Percentiles rank a stretch among this genome's conserved stretches.
These are phyloP conservation scores for Colletotrichum tofieldiae DNA, from an alignment of 2,329 filamentous ascomycete species.

Conservation along the genomic window DNA sequence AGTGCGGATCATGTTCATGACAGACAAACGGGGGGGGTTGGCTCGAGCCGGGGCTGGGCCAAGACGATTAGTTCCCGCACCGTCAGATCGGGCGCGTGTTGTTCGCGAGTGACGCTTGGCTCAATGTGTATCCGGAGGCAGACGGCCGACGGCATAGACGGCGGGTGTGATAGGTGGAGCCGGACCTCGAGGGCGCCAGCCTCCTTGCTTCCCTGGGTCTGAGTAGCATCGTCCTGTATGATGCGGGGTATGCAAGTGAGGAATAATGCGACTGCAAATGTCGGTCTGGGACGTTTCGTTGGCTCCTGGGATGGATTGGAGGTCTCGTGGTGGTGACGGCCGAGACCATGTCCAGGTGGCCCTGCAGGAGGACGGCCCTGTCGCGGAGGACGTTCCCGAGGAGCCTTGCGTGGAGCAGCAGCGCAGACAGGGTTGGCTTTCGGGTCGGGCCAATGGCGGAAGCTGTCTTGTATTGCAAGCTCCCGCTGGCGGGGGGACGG, in stretches of 20 bases:
- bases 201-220: not conserved
- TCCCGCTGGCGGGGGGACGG: not conserved
- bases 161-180: constrained; percentile 37
- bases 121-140: constrained; percentile 40
- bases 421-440: constrained; percentile 4
- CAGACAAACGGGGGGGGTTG: not conserved
- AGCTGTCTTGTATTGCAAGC: constrained; percentile 11
- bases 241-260: constrained; percentile 30
- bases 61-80: constrained; percentile 30
- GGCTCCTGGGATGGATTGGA: not conserved
- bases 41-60: constrained; percentile 14
- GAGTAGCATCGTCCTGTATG: not conserved
- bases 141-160: constrained; percentile 37
- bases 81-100: constrained; percentile 26
- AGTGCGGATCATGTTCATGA: not conserved
- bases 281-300: not conserved
- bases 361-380: constrained; percentile 8
- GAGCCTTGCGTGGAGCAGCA: constrained; percentile 22
- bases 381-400: constrained; percentile 36
- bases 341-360: not conserved
- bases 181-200: not conserved
- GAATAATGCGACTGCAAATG: not conserved
- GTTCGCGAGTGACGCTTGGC: constrained; percentile 29
- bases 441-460: constrained; percentile 22
- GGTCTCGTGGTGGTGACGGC: not conserved